Conservation (phyloP, 2,329 filamentous ascomycete species). For the Fusarium caatingaense region DNA sequence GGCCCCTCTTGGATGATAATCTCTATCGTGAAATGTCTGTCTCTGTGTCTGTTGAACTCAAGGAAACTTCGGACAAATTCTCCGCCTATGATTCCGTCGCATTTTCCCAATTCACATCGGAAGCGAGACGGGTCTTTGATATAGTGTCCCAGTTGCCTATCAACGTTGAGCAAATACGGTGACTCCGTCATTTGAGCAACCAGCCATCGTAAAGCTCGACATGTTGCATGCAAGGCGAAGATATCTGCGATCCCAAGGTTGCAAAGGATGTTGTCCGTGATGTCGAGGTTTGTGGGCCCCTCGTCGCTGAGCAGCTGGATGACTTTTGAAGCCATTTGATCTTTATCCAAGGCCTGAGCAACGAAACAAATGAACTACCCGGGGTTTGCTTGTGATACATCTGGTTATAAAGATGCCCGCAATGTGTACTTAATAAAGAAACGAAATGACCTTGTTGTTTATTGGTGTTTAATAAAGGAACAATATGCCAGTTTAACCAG, state of each 20-base stretch:
- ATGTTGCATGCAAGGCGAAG: constrained; percentile 2
- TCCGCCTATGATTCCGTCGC: not conserved
- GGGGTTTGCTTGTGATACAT: too few relatives aligned
- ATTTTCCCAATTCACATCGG: not conserved
- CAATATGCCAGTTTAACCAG: too few relatives aligned
- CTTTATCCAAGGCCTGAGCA: too few relatives aligned
- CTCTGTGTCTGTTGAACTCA: not conserved
- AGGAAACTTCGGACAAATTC: not conserved
- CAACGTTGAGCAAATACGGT: not conserved
- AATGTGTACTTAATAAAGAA: too few relatives aligned
- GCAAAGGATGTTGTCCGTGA: not conserved
- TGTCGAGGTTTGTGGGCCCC: not conserved
- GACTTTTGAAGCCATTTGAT: not conserved
- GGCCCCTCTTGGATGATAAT: not conserved
- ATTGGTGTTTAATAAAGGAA: too few relatives aligned
- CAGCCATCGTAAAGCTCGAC: not conserved
- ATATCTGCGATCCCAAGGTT: not conserved
- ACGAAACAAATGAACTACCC: too few relatives aligned
- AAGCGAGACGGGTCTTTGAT: not conserved
- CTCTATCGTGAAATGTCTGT: too few relatives aligned
- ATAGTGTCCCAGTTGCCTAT: not conserved
- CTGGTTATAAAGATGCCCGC: too few relatives aligned
- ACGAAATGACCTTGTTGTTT: too few relatives aligned
- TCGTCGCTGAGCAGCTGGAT: not conserved
- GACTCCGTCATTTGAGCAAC: not conserved